phyloP scores from a whole-genome alignment of 768 basidiomycete genomes.

The Tricholoma furcatifolium region DNA sequence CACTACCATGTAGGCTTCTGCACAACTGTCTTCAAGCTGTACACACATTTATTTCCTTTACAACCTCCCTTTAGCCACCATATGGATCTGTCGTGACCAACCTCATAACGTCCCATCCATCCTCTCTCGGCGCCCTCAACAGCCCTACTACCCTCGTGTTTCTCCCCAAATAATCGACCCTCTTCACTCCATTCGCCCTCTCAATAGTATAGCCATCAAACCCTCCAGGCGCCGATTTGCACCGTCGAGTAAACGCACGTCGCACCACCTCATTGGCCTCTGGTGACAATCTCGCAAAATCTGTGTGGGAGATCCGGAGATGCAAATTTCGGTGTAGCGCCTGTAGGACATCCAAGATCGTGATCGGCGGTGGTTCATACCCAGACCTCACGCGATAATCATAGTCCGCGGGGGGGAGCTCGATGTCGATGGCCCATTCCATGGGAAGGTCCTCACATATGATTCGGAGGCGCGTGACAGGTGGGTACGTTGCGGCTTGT shows the following conservation, averaged over 20 bases:
- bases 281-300: conserved; percentile 34
- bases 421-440: conserved; percentile 61
- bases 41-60: background rate
- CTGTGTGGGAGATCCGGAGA: conserved; percentile 36
- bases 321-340: conserved; percentile 50
- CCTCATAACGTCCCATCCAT: conserved; percentile 36
- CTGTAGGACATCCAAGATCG: conserved; percentile 56
- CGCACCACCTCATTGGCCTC: conserved; percentile 30
- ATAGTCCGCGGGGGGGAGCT: conserved; percentile 38
- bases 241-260: conserved; percentile 38
- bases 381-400: conserved; percentile 19
- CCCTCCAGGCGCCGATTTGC: conserved; percentile 24
- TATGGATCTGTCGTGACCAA: conserved; percentile 17
- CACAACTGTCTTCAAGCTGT: too few relatives aligned
- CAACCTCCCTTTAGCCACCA: background rate
- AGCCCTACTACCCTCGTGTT: conserved; percentile 49
- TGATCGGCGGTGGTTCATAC: conserved; percentile 41
- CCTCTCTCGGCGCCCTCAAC: conserved; percentile 33
- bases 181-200: conserved; percentile 51
- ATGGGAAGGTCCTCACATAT: conserved; percentile 49
- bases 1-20: too few relatives aligned
- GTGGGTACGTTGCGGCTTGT: conserved; percentile 57
- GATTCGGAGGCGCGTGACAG: conserved; percentile 53
- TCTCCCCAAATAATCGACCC: conserved; percentile 56
- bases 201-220: conserved; percentile 30